Base-by-base conservation (phyloP, 2,329 filamentous ascomycete genomes). In the Setomelanomma holmii region DNA sequence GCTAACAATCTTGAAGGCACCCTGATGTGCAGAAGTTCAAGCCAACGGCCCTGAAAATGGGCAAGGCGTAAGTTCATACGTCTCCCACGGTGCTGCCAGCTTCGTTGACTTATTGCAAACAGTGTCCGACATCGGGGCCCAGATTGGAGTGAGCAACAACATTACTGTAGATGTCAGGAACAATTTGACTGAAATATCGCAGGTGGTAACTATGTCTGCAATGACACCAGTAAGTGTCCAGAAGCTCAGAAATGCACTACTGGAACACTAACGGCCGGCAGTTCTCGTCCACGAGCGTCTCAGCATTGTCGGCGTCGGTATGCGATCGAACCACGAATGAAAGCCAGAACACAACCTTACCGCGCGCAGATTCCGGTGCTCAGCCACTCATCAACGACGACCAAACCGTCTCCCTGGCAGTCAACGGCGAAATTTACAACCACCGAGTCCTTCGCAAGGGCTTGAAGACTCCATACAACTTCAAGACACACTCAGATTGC, bases 381-480 rank as follows among this genome's bases (percentile, higher is more conserved):
- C 95, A 99, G 80, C 95, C 95, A 60, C 84, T 99, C 63, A 89
- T 93, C 82, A 98, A 92, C 82, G 87, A 91, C 64, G 93, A 98
- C 75, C 89, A 87, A 62, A 89, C 84, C 68, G 88, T 99, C 69
- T 88, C 93, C 60, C 86, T 99, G 56, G 93, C 95, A 61, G 95
- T 98, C 86, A 99, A 99, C 78, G 95, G 95, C 79, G 95, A 99
- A 77, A 99, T 99, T 76, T 99, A 99, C 85, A 99, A 99, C 87
- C 95, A 99, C 81, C 90, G 93, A 74, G 86, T 96, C 71, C 84
- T 99, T 71, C 89, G 95, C 74, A 98, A 97, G 80, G 82, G 82
- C 67, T 82, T 97, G 68, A 91, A 91, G 79, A 86, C 82, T 55
- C 85, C 87, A 33, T 97, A 97, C 79, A 88, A 93, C 78, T 99